Evolutionary conservation across 2,329 filamentous ascomycete species (phyloP), one percentile per base, ranked within the genome.

Genomic region (Talaromyces rugulosus): DNA sequence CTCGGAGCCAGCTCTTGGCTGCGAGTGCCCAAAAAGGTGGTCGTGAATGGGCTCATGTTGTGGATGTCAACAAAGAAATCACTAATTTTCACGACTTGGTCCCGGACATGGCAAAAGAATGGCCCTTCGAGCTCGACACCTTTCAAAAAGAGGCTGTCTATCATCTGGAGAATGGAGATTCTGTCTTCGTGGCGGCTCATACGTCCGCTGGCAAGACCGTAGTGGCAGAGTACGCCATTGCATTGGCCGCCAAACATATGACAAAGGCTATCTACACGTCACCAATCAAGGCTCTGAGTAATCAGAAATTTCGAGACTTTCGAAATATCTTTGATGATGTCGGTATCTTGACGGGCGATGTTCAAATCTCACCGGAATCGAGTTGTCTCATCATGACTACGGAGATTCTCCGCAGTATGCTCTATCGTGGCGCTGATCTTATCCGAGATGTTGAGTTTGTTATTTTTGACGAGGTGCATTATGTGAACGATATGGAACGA

Each of bases 321-420:
- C 86, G 92, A 62, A 85, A 88, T 61, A 87, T 86, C 0, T 99
- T 99, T 70, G 92, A 96, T 63, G 95, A 99, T 75, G 95, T 99
- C 18, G 95, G 95, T 16, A 98, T 99, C 66, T 78, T 99, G 66
- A 99, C 95, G 0, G 95, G 95, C 63, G 95, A 99, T 78, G 95
- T 99, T 5, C 95, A 99, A 75, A 99, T 99, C 70, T 92, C 96
- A 66, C 92, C 94, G 0, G 95, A 98, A 79, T 95, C 95, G 31
- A 98, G 94, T 77, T 99, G 95, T 78, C 83, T 99, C 50, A 98
- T 99, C 76, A 99, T 99, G 95, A 99, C 95, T 0, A 99, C 95
- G 0, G 95, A 99, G 73, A 99, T 99, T 78, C 78, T 99, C 62
- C 87, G 95, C 62, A 98, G 95, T 81, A 99, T 99, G 94, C 86